Evolutionary conservation across 2,329 filamentous ascomycete species (phyloP), one percentile per base, ranked within the genome.

Genomic region (Xylogone sp.): DNA sequence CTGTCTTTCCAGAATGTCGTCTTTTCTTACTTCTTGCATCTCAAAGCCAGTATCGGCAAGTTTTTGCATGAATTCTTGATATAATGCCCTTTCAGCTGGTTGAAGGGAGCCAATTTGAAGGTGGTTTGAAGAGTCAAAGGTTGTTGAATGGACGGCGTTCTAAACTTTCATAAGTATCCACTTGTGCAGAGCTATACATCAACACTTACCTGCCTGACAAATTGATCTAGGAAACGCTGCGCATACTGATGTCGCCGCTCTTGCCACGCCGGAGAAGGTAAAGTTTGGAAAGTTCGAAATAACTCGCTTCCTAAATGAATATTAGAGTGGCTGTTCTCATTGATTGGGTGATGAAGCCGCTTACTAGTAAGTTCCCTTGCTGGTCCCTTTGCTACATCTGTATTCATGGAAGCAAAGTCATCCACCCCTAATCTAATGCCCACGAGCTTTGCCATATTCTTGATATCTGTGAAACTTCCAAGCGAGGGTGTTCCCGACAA

Each of bases 401-500:
- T 29, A 8, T 47, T 48, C 51, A 69, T 71, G 18, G 70, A 63
- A 2, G 72, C 70, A 51, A 76, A 75, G 42, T 80, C 76, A 45
- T 82, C 74, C 19, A 76, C 64, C 2, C 79, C 82, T 1, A 87
- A 67, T 44, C 74, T 71, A 20, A 84, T 66, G 1, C 76, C 75
- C 2, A 87, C 62, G 16, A 85, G 75, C 1, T 68, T 68, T 1
- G 81, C 81, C 52, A 86, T 81, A 16, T 72, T 73, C 48, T 83
- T 80, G 8, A 87, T 70, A 55, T 84, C 79, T 1, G 75, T 73
- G 58, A 84, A 84, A 49, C 80, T 76, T 4, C 73, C 71, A 2
- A 86, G 60, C 0, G 74, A 71, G 1, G 84, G 83, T 1, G 84
- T 87, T 2, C 80, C 84, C 0, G 83, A 87, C 2, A 87, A 67